Conservation (phyloP, 805 yeast genomes). For the Yamadazyma sp. region DNA sequence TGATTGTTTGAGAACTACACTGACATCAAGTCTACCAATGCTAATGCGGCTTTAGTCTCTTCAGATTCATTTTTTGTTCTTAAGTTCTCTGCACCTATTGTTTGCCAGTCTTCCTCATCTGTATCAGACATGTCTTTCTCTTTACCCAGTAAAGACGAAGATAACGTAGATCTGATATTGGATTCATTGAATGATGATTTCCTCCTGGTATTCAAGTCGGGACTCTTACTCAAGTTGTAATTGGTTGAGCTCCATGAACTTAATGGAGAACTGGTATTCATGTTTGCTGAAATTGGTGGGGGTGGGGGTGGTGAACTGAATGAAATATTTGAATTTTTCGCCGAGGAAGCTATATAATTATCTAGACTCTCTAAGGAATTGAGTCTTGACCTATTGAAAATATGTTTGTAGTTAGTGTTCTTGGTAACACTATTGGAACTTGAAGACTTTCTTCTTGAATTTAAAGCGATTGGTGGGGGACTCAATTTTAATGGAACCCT, state of each 20-base stretch:
- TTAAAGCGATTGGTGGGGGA: constrained; percentile 29
- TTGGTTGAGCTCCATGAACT: constrained; percentile 12
- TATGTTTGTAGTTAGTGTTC: constrained; percentile 19
- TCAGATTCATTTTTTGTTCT: constrained; percentile 36
- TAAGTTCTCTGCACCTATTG: constrained; percentile 76
- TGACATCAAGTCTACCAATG: constrained; percentile 57
- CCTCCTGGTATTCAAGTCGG: constrained; percentile 19
- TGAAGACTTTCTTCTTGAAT: constrained; percentile 23
- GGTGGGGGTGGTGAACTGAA: constrained; percentile 33
- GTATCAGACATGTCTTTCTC: constrained; percentile 80
- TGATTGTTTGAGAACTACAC: constrained; percentile 16
- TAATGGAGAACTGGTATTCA: constrained; percentile 10
- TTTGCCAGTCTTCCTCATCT: constrained; percentile 96
- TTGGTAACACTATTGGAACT: constrained; percentile 18
- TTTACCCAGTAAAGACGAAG: too few species aligned
- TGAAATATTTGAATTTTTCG: constrained; percentile 32
- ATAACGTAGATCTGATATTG: constrained; percentile 27
- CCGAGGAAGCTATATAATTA: constrained; percentile 40
- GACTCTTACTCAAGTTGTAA: constrained; percentile 17
- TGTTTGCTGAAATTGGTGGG: constrained; percentile 15
- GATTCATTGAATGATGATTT: constrained; percentile 43
- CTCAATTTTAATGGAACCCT: constrained; percentile 37
- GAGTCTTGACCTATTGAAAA: constrained; percentile 37
- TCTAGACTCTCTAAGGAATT: constrained; percentile 42
- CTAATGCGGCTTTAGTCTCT: constrained; percentile 53